phyloP scores from a whole-genome alignment of 441 rosid species.

The Eruca vesicaria region DNA sequence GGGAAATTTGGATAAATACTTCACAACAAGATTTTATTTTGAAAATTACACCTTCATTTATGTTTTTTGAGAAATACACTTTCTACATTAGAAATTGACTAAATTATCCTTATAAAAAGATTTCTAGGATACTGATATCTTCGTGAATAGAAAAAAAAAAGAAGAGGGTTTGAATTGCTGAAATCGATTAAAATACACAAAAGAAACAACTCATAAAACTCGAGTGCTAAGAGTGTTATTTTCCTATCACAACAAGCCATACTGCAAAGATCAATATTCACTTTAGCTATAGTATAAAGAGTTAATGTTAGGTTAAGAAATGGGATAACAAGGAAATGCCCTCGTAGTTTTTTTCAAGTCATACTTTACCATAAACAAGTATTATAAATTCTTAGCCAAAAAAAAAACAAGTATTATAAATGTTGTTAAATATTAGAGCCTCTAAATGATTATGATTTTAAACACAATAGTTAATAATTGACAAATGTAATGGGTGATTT shows the following conservation, averaged over 20 bases:
- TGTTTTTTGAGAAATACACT: too few relatives aligned
- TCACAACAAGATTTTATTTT: too few relatives aligned
- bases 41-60: too few relatives aligned
- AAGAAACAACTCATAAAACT: slow-evolving; percentile 18
- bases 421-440: not conserved
- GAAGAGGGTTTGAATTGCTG: not conserved
- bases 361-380: slow-evolving; percentile 60
- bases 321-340: slow-evolving; percentile 59
- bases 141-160: too few relatives aligned
- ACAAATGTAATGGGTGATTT: too few relatives aligned
- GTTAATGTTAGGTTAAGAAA: slow-evolving; percentile 73
- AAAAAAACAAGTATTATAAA: not conserved
- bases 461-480: not conserved
- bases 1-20: too few relatives aligned
- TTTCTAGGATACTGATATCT: too few relatives aligned
- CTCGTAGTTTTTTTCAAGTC: slow-evolving; percentile 68
- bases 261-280: slow-evolving; percentile 32
- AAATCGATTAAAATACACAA: slow-evolving; percentile 7
- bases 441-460: not conserved
- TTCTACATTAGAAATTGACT: too few relatives aligned
- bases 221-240: slow-evolving; percentile 11
- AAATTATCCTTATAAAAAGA: too few relatives aligned
- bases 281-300: slow-evolving; percentile 85
- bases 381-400: too few relatives aligned
- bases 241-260: slow-evolving; percentile 3